Evolutionary conservation across 768 basidiomycete genomes (phyloP).

Genomic region (Termitomyces titanicus): DNA sequence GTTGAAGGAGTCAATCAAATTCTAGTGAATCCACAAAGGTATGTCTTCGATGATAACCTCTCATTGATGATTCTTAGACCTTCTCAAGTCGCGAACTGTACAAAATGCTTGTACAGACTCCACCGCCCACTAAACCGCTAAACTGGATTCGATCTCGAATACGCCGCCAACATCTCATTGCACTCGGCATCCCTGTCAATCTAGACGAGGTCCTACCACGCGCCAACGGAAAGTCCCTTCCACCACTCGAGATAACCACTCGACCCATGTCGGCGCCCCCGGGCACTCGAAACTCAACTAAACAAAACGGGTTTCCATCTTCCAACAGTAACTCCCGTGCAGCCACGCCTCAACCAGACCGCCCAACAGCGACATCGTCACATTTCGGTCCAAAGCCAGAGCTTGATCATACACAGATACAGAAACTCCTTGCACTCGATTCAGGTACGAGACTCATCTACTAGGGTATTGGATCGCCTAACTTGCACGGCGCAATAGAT

Average conservation of each 20-base stretch:
- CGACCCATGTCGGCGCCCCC: conserved; percentile 82
- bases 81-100: conserved; percentile 71
- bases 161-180: conserved; percentile 84
- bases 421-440: conserved; percentile 60
- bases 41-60: conserved; percentile 11
- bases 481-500: conserved; percentile 40
- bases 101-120: conserved; percentile 63
- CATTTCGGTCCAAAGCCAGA: conserved; percentile 77
- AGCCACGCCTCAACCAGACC: conserved; percentile 44
- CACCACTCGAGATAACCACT: conserved; percentile 79
- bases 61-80: conserved; percentile 13
- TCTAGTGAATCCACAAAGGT: conserved; percentile 76
- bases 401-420: conserved; percentile 63
- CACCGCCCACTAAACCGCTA: conserved; percentile 77
- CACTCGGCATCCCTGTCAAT: conserved; percentile 92
- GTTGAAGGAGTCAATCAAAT: conserved; percentile 80
- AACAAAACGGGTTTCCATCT: conserved; percentile 26
- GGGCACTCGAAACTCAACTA: conserved; percentile 41
- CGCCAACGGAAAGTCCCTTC: conserved; percentile 61
- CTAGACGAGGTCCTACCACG: conserved; percentile 86
- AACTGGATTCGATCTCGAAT: conserved; percentile 94
- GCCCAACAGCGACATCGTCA: conserved; percentile 27
- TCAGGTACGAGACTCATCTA: conserved; percentile 46
- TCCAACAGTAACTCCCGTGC: conserved; percentile 47
- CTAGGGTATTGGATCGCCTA: not conserved